These are phyloP conservation scores for Wilcoxina mikolae DNA, from an alignment of 495 filamentous ascomycete genomes.

Conservation along the genomic window DNA sequence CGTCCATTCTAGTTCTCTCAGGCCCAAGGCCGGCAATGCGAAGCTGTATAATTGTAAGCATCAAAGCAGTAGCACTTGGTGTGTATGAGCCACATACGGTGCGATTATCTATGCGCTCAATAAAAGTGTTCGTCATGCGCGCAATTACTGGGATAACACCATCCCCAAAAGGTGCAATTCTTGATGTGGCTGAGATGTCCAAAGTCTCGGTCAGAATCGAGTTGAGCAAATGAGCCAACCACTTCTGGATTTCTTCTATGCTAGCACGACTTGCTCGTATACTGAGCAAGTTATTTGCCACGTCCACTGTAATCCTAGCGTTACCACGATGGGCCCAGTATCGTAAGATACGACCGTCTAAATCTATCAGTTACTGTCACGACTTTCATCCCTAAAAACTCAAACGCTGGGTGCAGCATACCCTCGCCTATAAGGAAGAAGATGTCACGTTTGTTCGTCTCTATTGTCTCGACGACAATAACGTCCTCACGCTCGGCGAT, in stretches of 20 bases:
- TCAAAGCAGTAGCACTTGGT: no score
- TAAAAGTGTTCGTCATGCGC: constrained; percentile 24
- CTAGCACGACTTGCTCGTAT: constrained; percentile 18
- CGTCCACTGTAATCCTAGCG: constrained; percentile 24
- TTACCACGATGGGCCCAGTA: constrained; percentile 17
- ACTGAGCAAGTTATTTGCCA: constrained; percentile 10
- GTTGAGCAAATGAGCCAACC: constrained; percentile 13
- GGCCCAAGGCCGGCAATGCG: constrained; percentile 20
- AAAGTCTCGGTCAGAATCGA: constrained; percentile 18
- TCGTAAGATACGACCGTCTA: constrained; percentile 24
- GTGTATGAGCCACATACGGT: constrained; percentile 10
- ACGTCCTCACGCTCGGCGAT: constrained; percentile 25
- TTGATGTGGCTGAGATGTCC: constrained; percentile 19
- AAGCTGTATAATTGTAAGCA: constrained; percentile 16
- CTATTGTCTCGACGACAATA: constrained; percentile 14
- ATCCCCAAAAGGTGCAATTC: constrained; percentile 17
- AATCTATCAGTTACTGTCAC: constrained; percentile 15
- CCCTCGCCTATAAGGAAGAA: constrained; percentile 28
- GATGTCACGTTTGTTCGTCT: constrained; percentile 18
- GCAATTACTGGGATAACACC: constrained; percentile 20
- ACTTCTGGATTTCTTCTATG: constrained; percentile 17
- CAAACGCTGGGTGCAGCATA: constrained; percentile 4
- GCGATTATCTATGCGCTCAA: constrained; percentile 17
- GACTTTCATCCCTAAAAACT: constrained; percentile 1
- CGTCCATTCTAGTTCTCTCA: constrained; percentile 13